Conservation (phyloP, 768 basidiomycete genomes). For the Strobilomyces confusus region DNA sequence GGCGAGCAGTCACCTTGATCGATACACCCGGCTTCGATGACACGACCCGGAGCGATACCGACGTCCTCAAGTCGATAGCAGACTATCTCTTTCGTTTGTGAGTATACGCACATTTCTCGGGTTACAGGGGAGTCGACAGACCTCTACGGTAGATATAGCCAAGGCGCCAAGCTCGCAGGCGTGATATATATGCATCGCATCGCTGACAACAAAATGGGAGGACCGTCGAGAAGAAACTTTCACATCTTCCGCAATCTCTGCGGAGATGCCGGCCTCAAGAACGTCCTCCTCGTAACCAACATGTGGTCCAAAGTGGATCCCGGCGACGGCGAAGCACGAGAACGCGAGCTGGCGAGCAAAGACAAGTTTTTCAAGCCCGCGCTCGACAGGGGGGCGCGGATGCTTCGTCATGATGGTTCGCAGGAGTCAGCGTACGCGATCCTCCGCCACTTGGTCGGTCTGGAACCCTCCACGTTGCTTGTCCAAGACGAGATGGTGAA, state of each 20-base stretch:
- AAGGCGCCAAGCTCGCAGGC: slow-evolving; percentile 31
- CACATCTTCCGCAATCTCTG: slow-evolving; percentile 49
- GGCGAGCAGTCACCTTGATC: slow-evolving; percentile 41
- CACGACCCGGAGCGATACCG: slow-evolving; percentile 42
- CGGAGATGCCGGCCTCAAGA: slow-evolving; percentile 42
- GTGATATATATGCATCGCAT: slow-evolving; percentile 54
- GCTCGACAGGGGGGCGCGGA: slow-evolving; percentile 42
- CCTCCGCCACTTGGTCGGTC: slow-evolving; percentile 39
- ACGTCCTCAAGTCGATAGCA: slow-evolving; percentile 44
- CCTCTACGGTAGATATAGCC: slow-evolving; percentile 22
- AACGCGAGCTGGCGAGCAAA: slow-evolving; percentile 39
- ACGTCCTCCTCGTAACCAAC: slow-evolving; percentile 49
- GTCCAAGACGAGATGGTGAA: slow-evolving; percentile 56
- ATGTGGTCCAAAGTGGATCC: slow-evolving; percentile 46
- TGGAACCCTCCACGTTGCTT: slow-evolving; percentile 39
- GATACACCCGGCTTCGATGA: slow-evolving; percentile 65
- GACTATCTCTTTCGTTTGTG: slow-evolving; percentile 27
- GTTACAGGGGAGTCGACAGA: background rate
- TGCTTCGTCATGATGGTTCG: slow-evolving; percentile 42
- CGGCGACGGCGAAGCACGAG: slow-evolving; percentile 37
- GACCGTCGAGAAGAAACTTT: slow-evolving; percentile 48
- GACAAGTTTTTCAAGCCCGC: slow-evolving; percentile 50
- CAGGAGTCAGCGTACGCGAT: slow-evolving; percentile 41
- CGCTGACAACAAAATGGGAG: slow-evolving; percentile 45
- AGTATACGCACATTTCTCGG: slow-evolving; percentile 2